Evolutionary conservation across 495 filamentous ascomycete genomes (phyloP).

Genomic region (Umbilicaria muhlenbergii): DNA sequence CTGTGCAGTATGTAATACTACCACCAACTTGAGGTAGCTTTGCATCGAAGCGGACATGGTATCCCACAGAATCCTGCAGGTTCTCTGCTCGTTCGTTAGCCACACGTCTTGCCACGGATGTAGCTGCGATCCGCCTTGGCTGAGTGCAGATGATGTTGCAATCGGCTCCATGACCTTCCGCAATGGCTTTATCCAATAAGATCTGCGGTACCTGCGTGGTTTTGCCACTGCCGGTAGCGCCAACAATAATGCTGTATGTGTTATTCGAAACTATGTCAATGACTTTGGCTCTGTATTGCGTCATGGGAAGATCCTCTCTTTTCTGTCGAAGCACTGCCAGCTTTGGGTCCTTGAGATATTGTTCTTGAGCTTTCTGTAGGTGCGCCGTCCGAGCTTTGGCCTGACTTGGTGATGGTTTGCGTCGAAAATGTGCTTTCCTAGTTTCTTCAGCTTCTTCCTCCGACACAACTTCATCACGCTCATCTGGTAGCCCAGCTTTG

Average conservation of each 20-base stretch:
- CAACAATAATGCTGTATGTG: slow-evolving; percentile 36
- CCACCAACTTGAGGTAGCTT: slow-evolving; percentile 23
- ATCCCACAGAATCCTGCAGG: slow-evolving; percentile 34
- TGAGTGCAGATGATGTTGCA: slow-evolving; percentile 45
- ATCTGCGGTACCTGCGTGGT: slow-evolving; percentile 49
- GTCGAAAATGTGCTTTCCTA: slow-evolving; percentile 7
- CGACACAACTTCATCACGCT: slow-evolving; percentile 11
- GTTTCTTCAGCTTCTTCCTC: slow-evolving; percentile 8
- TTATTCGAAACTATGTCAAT: slow-evolving; percentile 32
- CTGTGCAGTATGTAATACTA: slow-evolving; percentile 42
- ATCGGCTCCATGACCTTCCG: slow-evolving; percentile 19
- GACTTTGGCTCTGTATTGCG: slow-evolving; percentile 24
- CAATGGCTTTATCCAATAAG: slow-evolving; percentile 35
- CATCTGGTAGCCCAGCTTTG: slow-evolving; percentile 26
- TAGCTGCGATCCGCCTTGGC: slow-evolving; percentile 40
- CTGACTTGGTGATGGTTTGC: slow-evolving; percentile 9
- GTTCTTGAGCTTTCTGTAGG: slow-evolving; percentile 15
- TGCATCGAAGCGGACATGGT: slow-evolving; percentile 35
- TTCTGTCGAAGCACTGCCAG: slow-evolving; percentile 20
- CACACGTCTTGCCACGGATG: slow-evolving; percentile 36
- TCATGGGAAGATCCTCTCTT: slow-evolving; percentile 33
- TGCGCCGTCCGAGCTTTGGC: slow-evolving; percentile 11
- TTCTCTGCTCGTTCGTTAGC: slow-evolving; percentile 35
- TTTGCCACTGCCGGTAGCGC: slow-evolving; percentile 43
- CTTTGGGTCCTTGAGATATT: slow-evolving; percentile 16